Conservation (phyloP, 2,329 filamentous ascomycete species). For the Fusarium nelsonii region DNA sequence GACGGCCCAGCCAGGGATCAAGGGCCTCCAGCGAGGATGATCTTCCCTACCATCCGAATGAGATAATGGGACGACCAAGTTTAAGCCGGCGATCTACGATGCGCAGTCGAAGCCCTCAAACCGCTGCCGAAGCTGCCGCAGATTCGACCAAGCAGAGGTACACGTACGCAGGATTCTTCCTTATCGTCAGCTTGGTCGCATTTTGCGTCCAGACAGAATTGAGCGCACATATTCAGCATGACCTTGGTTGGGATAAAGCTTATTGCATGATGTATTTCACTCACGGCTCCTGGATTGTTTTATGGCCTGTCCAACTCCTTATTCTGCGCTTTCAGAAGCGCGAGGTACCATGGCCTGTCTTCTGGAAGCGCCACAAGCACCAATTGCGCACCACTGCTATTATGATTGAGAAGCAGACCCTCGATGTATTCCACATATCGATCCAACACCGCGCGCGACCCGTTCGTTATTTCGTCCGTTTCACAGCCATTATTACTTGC, state of each 20-base stretch:
- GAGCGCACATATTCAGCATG: constrained; percentile 92
- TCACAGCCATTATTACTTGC: constrained; percentile 84
- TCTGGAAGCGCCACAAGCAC: constrained; percentile 78
- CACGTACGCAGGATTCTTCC: constrained; percentile 85
- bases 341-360: constrained; percentile 81
- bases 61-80: constrained; percentile 45
- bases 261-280: constrained; percentile 99
- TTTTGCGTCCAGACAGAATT: constrained; percentile 97
- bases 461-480: constrained; percentile 78
- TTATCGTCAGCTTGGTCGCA: constrained; percentile 83
- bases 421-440: constrained; percentile 69
- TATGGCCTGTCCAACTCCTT: constrained; percentile 88
- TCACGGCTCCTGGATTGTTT: constrained; percentile 90
- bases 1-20: constrained; percentile 34
- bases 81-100: constrained; percentile 71
- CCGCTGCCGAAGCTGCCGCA: constrained; percentile 52
- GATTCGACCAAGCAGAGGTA: constrained; percentile 80
- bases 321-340: constrained; percentile 84
- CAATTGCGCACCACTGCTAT: constrained; percentile 69
- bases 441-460: constrained; percentile 56
- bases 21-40: constrained; percentile 44
- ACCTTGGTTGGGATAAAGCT: constrained; percentile 95
- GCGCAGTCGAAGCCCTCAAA: constrained; percentile 80
- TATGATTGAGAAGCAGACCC: constrained; percentile 86
- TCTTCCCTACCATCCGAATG: constrained; percentile 44